Evolutionary conservation across 768 basidiomycete species (phyloP), one percentile per base, ranked within the genome.

Genomic region (Inosperma sp.): DNA sequence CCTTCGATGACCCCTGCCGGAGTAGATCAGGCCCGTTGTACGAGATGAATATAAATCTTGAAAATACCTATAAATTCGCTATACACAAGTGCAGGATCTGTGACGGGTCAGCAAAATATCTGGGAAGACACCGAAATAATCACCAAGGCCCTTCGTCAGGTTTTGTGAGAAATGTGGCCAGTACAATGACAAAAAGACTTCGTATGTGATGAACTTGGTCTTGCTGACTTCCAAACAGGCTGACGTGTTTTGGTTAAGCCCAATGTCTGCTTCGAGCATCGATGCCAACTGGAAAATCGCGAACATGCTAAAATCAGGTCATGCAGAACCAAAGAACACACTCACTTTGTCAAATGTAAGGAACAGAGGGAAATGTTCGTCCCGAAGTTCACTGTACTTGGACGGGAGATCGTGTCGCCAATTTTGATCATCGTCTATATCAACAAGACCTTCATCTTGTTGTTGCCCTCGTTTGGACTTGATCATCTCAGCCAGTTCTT

Each of bases 361-460:
- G 53, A 86, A 87, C 33, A 87, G 62, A 0, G 85, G 85, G 47
- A 87, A 88, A 57, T 87, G 76, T 3, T 72, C 59, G 26, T 82
- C 80, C 29, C 67, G 60, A 7, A 86, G 67, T 5, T 71, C 69
- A 42, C 81, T 81, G 54, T 75, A 86, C 23, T 61, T 70, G 25
- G 55, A 51, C 2, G 86, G 86, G 5, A 84, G 66, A 53, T 78
- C 72, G 5, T 54, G 65, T 14, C 74, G 68, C 68, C 72, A 69
- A 51, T 66, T 63, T 3, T 56, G 65, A 40, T 76, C 70, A 26
- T 81, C 80, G 27, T 82, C 78, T 0, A 63, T 48, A 56, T 77
- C 65, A 12, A 75, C 57, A 4, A 78, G 61, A 25, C 62, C 62
- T 48, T 54, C 59, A 22, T 58, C 51, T 54, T 65, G 51, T 27